Evolutionary conservation across 306 rosid genomes (phyloP).

Genomic region (Gynostemma pentaphyllum): DNA sequence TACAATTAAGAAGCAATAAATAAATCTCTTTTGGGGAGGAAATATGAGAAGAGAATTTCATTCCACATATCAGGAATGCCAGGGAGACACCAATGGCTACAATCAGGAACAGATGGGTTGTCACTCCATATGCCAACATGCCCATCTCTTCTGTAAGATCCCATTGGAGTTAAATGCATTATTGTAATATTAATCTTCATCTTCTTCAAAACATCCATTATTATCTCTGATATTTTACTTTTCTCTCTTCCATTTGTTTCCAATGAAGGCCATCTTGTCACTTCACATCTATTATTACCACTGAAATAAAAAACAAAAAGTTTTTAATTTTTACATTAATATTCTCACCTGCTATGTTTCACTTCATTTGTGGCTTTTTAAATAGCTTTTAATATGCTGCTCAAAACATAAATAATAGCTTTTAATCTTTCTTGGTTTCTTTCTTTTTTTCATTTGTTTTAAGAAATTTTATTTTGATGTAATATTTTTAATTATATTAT

Average conservation of each 20-base stretch:
- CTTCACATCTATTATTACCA: slow-evolving; percentile 30
- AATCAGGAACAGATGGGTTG: slow-evolving; percentile 42
- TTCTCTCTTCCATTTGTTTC: slow-evolving; percentile 38
- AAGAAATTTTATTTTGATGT: too few species aligned
- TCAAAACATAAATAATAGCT: too few species aligned
- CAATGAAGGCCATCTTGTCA: slow-evolving; percentile 34
- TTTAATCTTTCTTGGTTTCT: too few species aligned
- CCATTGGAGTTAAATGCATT: slow-evolving; percentile 59
- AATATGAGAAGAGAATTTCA: slow-evolving; percentile 48
- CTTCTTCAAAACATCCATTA: slow-evolving; percentile 39
- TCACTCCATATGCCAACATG: slow-evolving; percentile 78
- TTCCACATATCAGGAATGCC: slow-evolving; percentile 88
- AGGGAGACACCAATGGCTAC: slow-evolving; percentile 93
- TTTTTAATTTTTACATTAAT: too few species aligned
- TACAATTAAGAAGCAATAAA: too few species aligned
- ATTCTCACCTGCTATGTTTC: too few species aligned
- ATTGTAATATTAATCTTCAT: slow-evolving; percentile 34
- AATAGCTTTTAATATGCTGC: too few species aligned
- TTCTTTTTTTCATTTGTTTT: too few species aligned
- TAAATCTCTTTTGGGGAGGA: slow-evolving; percentile 16
- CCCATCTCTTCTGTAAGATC: slow-evolving; percentile 72
- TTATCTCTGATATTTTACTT: slow-evolving; percentile 45
- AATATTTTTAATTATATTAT: too few species aligned
- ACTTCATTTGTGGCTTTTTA: too few species aligned
- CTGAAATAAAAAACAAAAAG: slow-evolving; percentile 32